These are phyloP conservation scores for Acer yangbiense DNA, from an alignment of 345 rosid species.

Conservation along the genomic window DNA sequence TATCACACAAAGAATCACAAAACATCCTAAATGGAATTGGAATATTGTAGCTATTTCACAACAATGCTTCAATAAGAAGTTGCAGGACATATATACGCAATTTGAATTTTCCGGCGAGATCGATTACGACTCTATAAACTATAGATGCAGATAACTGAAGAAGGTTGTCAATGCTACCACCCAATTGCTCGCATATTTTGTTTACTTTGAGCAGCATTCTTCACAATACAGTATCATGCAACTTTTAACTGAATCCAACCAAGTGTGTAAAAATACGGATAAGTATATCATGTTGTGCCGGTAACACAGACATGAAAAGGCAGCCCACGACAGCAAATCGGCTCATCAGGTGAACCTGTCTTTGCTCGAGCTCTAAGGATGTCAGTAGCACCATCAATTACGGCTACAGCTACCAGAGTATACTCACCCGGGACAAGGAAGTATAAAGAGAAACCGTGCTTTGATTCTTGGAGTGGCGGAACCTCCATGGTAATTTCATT, in stretches of 20 bases:
- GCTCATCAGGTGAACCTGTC: constrained; percentile 71
- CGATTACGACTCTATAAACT: not conserved
- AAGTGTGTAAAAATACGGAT: too few relatives aligned
- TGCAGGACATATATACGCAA: not conserved
- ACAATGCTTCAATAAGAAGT: not conserved
- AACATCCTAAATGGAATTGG: not conserved
- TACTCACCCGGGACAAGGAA: constrained; percentile 96
- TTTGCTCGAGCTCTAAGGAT: constrained; percentile 84
- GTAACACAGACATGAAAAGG: constrained; percentile 75
- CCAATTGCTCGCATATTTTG: too few relatives aligned
- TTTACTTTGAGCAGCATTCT: too few relatives aligned
- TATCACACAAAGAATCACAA: not conserved
- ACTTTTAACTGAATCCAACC: too few relatives aligned
- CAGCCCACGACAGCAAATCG: constrained; percentile 93
- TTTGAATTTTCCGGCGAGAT: not conserved
- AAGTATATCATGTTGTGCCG: constrained; percentile 53
- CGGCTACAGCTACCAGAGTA: constrained; percentile 82
- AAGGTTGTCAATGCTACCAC: not conserved
- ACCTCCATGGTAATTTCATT: constrained; percentile 76
- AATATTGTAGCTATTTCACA: not conserved
- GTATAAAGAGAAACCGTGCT: constrained; percentile 76
- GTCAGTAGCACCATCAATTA: constrained; percentile 81
- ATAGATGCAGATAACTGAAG: not conserved
- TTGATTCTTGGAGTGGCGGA: constrained; percentile 72
- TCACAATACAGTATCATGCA: too few relatives aligned